phyloP scores from a whole-genome alignment of 1,284 basidiomycete genomes.

The Microbotryum intermedium region DNA sequence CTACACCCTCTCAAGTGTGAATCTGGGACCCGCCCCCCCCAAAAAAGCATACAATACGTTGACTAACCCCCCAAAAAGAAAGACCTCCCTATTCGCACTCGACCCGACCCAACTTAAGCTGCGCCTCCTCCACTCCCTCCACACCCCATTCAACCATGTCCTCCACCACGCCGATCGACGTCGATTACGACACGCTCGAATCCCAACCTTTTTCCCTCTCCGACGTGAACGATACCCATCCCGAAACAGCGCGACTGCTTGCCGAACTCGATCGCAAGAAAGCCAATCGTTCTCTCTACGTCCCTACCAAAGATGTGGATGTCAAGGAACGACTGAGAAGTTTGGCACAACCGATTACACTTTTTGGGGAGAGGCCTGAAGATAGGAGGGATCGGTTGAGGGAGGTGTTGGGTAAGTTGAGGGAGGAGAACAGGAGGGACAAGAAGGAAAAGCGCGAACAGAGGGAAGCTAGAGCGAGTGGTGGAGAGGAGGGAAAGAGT shows the following conservation, averaged over 20 bases:
- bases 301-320: constrained; percentile 91
- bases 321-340: constrained; percentile 82
- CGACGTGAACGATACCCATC: constrained; percentile 14
- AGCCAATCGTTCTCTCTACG: constrained; percentile 82
- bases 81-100: too few species aligned
- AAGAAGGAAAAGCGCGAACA: constrained; percentile 42
- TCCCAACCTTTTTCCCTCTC: constrained; percentile 7
- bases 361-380: constrained; percentile 78
- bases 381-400: constrained; percentile 83
- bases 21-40: too few species aligned
- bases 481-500: constrained; percentile 14
- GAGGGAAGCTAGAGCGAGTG: constrained; percentile 39
- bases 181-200: constrained; percentile 29
- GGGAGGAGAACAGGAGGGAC: constrained; percentile 56
- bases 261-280: constrained; percentile 86
- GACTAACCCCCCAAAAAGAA: too few species aligned
- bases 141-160: too few species aligned
- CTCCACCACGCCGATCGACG: constrained; percentile 5
- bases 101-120: too few species aligned
- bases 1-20: too few species aligned
- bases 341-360: constrained; percentile 89
- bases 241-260: constrained; percentile 22
- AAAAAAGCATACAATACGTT: too few species aligned
- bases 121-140: too few species aligned
- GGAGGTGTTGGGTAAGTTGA: constrained; percentile 74